Conservation (phyloP, 768 basidiomycete species). For the Russula ochroleuca region DNA sequence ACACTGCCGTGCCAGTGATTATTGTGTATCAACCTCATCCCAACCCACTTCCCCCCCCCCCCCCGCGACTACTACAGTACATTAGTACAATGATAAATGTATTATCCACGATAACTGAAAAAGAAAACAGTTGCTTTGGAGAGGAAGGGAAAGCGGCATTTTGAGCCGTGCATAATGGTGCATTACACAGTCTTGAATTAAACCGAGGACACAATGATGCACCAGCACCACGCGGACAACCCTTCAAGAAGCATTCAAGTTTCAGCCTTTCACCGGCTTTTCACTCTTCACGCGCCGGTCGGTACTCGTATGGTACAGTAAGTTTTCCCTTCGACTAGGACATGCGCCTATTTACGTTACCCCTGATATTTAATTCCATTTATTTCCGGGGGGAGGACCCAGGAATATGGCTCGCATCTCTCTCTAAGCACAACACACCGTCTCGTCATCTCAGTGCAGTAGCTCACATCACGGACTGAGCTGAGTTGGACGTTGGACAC, state of each 20-base stretch:
- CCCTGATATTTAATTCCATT: too few relatives aligned
- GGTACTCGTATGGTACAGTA: not conserved
- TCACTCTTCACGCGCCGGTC: not conserved
- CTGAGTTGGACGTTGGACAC: not conserved
- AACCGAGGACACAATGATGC: not conserved
- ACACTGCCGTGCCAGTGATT: not conserved
- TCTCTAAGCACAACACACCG: not conserved
- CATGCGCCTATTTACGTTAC: not conserved
- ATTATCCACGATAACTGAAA: too few relatives aligned
- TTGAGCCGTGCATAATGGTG: too few relatives aligned
- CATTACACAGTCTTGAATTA: not conserved
- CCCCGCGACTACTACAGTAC: too few relatives aligned
- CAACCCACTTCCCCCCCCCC: too few relatives aligned
- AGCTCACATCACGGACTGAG: not conserved
- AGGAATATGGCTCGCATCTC: not conserved
- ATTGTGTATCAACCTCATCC: not conserved
- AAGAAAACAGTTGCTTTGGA: not conserved
- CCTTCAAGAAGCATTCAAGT: not conserved
- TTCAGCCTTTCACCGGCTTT: not conserved
- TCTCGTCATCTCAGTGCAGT: not conserved
- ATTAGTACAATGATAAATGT: too few relatives aligned
- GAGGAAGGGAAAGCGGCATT: not conserved
- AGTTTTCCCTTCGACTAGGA: not conserved
- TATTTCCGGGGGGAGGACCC: not conserved
- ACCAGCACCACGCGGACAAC: not conserved